phyloP scores from a whole-genome alignment of 257 asterid species.

The Nicotiana obtusifolia region DNA sequence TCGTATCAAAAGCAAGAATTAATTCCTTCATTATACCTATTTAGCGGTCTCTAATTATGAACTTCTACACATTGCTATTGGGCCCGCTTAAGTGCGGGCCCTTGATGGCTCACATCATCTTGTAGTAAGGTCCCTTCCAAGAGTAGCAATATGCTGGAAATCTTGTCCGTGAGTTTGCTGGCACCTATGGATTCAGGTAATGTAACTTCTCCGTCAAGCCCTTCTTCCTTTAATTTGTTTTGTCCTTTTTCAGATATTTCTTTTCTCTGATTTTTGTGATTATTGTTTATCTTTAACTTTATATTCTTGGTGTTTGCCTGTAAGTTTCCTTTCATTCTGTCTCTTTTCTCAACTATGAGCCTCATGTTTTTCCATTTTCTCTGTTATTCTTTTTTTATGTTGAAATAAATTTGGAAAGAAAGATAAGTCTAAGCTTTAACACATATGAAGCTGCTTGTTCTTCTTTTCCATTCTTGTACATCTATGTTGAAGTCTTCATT shows the following conservation, averaged over 20 bases:
- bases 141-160: not conserved
- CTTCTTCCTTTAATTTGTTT: not conserved
- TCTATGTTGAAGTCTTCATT: not conserved
- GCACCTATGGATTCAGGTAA: not conserved
- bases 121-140: not conserved
- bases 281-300: not conserved
- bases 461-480: not conserved
- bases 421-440: not conserved
- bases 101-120: not conserved
- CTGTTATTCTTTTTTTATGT: not conserved
- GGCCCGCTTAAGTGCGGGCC: constrained; percentile 10
- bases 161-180: not conserved
- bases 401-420: not conserved
- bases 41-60: not conserved
- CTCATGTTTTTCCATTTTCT: not conserved
- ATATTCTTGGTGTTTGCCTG: not conserved
- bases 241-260: not conserved
- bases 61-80: not conserved
- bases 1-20: not conserved
- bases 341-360: not conserved
- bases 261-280: not conserved
- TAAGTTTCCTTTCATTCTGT: not conserved
- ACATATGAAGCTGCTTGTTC: not conserved
- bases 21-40: not conserved
- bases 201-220: not conserved